Evolutionary conservation across 306 rosid genomes (phyloP).

Genomic region (Cyclanthera cordifolia): DNA sequence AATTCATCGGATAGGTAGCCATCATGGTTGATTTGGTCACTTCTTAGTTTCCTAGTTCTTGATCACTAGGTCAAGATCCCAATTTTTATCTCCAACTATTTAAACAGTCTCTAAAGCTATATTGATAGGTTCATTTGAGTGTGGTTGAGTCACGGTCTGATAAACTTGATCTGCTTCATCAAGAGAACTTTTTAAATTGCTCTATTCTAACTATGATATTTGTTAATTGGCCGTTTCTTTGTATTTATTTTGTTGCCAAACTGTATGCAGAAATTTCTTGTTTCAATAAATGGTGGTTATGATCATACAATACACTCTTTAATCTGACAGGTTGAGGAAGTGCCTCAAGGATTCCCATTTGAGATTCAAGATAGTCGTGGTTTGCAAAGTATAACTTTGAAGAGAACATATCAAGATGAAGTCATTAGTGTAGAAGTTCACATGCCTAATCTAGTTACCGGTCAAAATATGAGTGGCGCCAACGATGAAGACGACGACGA

Average conservation of each 20-base stretch:
- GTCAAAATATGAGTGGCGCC: slow-evolving; percentile 22
- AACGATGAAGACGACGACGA: slow-evolving; percentile 21
- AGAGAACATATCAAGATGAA: slow-evolving; percentile 62
- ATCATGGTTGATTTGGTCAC: too few relatives aligned
- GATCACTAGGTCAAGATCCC: too few relatives aligned
- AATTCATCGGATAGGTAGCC: too few relatives aligned
- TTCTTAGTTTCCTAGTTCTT: too few relatives aligned
- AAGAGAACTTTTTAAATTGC: background rate
- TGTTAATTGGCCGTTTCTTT: background rate
- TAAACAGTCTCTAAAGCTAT: background rate
- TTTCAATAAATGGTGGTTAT: background rate
- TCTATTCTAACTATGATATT: background rate
- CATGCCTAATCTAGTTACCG: slow-evolving; percentile 81
- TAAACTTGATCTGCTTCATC: background rate
- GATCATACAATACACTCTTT: background rate
- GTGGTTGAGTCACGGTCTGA: background rate
- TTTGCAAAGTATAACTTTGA: slow-evolving; percentile 46
- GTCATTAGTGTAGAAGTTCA: slow-evolving; percentile 68
- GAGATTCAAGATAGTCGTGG: slow-evolving; percentile 57
- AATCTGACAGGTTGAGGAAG: slow-evolving; percentile 41
- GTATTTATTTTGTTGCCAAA: background rate
- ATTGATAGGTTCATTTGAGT: background rate
- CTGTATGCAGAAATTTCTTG: background rate
- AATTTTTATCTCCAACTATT: too few relatives aligned
- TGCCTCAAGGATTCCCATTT: slow-evolving; percentile 58